Conservation (phyloP, 1,284 basidiomycete genomes). For the Cryptococcus sp. region DNA sequence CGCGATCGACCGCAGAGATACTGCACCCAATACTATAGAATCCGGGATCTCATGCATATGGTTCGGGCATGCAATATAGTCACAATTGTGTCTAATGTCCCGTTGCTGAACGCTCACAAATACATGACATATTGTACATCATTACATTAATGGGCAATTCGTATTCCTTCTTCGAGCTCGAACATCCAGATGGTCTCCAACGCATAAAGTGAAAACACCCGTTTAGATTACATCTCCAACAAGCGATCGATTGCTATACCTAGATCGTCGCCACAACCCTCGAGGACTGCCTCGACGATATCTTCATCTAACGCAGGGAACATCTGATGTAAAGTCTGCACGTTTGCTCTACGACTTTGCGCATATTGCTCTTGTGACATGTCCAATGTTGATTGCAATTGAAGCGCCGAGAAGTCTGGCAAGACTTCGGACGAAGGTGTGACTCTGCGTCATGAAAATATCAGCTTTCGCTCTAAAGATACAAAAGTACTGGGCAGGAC, state of each 20-base stretch:
- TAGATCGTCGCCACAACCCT: slow-evolving; percentile 82
- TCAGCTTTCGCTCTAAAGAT: background rate
- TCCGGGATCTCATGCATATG: background rate
- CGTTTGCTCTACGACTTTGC: slow-evolving; percentile 38
- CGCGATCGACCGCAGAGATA: background rate
- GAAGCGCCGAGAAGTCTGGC: slow-evolving; percentile 29
- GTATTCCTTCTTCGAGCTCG: no score
- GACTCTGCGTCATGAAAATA: slow-evolving; percentile 11
- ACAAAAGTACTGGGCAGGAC: slow-evolving; percentile 10
- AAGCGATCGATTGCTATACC: slow-evolving; percentile 77
- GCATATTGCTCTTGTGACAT: slow-evolving; percentile 35
- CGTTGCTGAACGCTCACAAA: no score
- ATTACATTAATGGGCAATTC: background rate
- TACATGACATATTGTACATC: background rate
- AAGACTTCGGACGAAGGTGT: slow-evolving; percentile 24
- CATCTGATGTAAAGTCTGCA: slow-evolving; percentile 76
- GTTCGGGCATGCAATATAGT: background rate
- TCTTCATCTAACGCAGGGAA: slow-evolving; percentile 79
- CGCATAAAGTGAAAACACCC: background rate
- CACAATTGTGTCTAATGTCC: background rate
- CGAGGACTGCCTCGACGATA: slow-evolving; percentile 80
- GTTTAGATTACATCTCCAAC: slow-evolving; percentile 28
- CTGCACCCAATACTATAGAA: background rate
- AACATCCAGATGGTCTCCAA: no score
- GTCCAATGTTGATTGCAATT: slow-evolving; percentile 37